Evolutionary conservation across 2,329 filamentous ascomycete species (phyloP), one percentile per base, ranked within the genome.

Genomic region (Penicillium polonicum): DNA sequence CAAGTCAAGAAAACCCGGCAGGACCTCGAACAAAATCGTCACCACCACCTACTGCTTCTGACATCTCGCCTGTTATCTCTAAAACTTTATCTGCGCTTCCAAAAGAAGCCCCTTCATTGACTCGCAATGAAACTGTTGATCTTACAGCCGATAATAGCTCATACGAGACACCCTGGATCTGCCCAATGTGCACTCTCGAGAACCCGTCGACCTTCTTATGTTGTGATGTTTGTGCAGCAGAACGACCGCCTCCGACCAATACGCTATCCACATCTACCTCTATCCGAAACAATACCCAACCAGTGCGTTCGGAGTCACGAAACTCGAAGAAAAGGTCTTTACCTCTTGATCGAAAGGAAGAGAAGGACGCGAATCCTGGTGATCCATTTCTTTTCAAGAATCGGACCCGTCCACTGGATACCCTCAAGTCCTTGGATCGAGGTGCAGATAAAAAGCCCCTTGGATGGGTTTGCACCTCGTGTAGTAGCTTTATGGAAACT

Each of bases 401-500:
- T 29, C 63, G 68, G 3, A 69, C 55, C 13, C 64, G 67, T 31
- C 68, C 71, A 10, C 72, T 76, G 4, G 78, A 79, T 54, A 66
- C 69, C 0, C 65, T 79, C 3, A 66, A 70, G 15, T 65, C 65
- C 6, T 64, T 78, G 29, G 73, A 80, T 38, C 73, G 74, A 23
- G 76, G 76, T 25, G 72, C 72, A n/a, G 74, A 74, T 21, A 76
- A 75, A 39, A 73, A 79, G 45, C 79, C 81, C 2, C 65, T 85
- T 21, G 85, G 84, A 1, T 88, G 85, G 85, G 75, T 80, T 53
- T 88, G 85, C 68, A 65, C 76, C 51, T 72, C 74, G 6, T 88
- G 85, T 59, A 82, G 83, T 6, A 79, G 80, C 0, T 87, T 85
- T 59, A 87, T 87, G 83, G 85, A 87, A 69, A 79, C 78, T 21